Base-by-base conservation (phyloP, 495 filamentous ascomycete genomes). In the Penicillium ochrochloron region DNA sequence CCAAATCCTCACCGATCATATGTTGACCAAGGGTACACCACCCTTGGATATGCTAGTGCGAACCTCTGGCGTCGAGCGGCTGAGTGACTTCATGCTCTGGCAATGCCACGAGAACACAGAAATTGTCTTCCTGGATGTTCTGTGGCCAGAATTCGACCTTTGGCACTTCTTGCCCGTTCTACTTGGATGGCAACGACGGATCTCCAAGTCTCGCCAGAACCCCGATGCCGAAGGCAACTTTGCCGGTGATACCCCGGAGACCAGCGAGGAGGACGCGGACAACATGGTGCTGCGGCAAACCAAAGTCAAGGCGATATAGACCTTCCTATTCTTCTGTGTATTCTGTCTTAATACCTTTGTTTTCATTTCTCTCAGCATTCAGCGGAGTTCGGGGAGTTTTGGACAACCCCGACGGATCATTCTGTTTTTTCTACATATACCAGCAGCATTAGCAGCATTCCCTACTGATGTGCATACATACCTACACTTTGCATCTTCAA, bases 31-130 rank as follows among this genome's bases (percentile, higher is more conserved):
- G 44, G 90, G 85, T 35, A 87, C 86, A 59, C 96, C 96, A 3
- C 95, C 96, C 2, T 80, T 98, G 23, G 95, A 99, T 66, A 81
- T 99, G 0, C 85, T 98, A 29, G 82, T 99, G 21, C 85, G 95
- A 29, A 99, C 95, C 0, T 96, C 92, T 56, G 95, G 92, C 31
- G 95, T 99, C 12, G 90, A 93, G 70, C 84, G 95, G 23, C 77
- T 99, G 61, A 96, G 92, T 69, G 95, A 99, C 71, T 99, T 98
- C 70, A 93, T 99, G 93, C 87, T 99, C 57, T 99, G 95, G 95
- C 95, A 99, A 76, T 94, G 91, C 69, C 93, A 98, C 68, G 84
- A 96, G 69, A 82, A 94, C 48, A 98, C 95, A 0, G 89, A 97
- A 59, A 89, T 98, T 59, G 91, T 92, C 42, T 99, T 98, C 77